Conservation (phyloP, 495 filamentous ascomycete species). For the Penicillium egyptiacum region DNA sequence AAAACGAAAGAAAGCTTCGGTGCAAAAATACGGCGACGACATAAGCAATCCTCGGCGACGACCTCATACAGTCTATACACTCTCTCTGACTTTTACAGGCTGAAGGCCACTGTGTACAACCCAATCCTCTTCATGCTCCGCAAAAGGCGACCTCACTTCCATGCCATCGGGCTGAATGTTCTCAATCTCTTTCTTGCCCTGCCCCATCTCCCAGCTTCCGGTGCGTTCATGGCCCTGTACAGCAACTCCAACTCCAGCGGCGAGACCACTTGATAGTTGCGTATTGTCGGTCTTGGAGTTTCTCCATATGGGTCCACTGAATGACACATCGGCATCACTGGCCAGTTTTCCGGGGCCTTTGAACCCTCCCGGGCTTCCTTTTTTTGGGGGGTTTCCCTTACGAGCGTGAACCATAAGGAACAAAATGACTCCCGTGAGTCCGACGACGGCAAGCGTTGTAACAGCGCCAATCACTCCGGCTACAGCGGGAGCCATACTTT, state of each 20-base stretch:
- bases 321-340: slow-evolving; percentile 50
- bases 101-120: slow-evolving; percentile 27
- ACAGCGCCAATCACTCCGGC: slow-evolving; percentile 56
- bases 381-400: slow-evolving; percentile 23
- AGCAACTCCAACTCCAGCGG: slow-evolving; percentile 27
- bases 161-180: neutral
- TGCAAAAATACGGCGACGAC: slow-evolving; percentile 1
- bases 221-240: slow-evolving; percentile 46
- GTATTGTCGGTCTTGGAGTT: slow-evolving; percentile 21
- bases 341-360: slow-evolving; percentile 51
- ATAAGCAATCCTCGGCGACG: slow-evolving; percentile 18
- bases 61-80: slow-evolving; percentile 28
- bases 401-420: slow-evolving; percentile 47
- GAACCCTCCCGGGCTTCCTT: slow-evolving; percentile 42
- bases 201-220: slow-evolving; percentile 55
- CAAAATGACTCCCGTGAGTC: slow-evolving; percentile 25
- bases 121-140: slow-evolving; percentile 34
- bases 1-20: too few relatives aligned
- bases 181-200: slow-evolving; percentile 25
- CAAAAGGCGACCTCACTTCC: slow-evolving; percentile 16
- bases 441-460: slow-evolving; percentile 39
- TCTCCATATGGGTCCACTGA: slow-evolving; percentile 32
- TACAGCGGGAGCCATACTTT: slow-evolving; percentile 41
- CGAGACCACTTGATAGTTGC: slow-evolving; percentile 14
- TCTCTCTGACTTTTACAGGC: slow-evolving; percentile 37